A percentile compares a stretch with the other conserved stretches of the same genome.
Evolutionary conservation across 345 rosid genomes (phyloP).

Genomic region (Excoecaria cochinchinensis): DNA sequence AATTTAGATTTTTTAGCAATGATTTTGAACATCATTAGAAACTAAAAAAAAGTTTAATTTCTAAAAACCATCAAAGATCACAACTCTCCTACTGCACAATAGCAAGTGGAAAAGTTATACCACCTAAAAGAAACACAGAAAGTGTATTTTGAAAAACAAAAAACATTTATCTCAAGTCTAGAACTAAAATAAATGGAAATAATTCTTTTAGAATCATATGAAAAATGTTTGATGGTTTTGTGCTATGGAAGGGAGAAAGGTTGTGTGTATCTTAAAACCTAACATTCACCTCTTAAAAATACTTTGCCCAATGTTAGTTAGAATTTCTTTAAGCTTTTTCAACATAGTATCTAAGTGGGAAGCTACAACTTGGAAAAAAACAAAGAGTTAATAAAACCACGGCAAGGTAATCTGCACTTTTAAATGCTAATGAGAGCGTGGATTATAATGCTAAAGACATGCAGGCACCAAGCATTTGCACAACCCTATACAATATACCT

Average conservation of each 20-base stretch:
- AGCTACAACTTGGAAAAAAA: conserved; percentile 82
- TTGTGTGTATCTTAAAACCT: background rate
- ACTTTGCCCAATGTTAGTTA: conserved; percentile 78
- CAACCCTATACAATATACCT: background rate
- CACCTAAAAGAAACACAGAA: background rate
- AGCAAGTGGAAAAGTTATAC: background rate
- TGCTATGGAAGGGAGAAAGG: background rate
- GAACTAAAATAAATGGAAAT: background rate
- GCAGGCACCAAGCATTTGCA: background rate
- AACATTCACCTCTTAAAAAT: conserved; percentile 68
- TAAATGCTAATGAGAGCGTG: background rate
- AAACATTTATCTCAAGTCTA: background rate
- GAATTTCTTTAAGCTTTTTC: conserved; percentile 83
- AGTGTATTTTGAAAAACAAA: background rate
- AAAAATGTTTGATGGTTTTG: background rate
- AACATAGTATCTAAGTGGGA: conserved; percentile 90
- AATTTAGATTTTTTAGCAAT: background rate
- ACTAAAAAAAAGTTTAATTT: background rate
- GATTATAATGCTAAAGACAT: background rate
- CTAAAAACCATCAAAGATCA: background rate
- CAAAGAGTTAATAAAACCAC: conserved; percentile 19
- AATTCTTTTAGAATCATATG: background rate
- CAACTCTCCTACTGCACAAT: background rate
- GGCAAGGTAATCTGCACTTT: background rate
- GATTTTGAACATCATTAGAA: background rate